Conservation (phyloP, 2,329 filamentous ascomycete genomes). For the Beauveria caledonica region DNA sequence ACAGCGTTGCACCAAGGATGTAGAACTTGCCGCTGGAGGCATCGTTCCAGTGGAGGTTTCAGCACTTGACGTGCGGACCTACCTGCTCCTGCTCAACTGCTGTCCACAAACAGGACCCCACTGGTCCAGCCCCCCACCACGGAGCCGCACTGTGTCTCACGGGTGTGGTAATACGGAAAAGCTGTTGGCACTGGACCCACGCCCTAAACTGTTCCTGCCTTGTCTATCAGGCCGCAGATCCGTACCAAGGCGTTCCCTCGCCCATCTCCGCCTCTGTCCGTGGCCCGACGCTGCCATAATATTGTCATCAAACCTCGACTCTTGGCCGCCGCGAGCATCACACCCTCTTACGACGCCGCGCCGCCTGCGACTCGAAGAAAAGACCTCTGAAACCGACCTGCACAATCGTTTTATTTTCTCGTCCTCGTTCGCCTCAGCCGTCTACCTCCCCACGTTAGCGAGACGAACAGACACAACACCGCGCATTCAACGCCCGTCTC, state of each 20-base stretch:
- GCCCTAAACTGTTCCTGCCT: conserved; percentile 9
- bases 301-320: conserved; percentile 9
- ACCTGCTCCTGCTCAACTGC: too few species aligned
- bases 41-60: neutral
- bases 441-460: neutral
- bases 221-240: conserved; percentile 12
- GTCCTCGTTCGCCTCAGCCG: neutral
- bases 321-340: conserved; percentile 7
- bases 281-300: conserved; percentile 9
- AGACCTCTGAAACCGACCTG: neutral
- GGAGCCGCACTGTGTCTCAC: neutral
- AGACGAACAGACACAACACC: neutral
- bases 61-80: neutral
- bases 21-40: neutral
- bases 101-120: neutral
- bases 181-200: conserved; percentile 1
- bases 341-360: conserved; percentile 8
- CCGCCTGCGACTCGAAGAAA: neutral
- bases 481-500: conserved; percentile 3
- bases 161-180: conserved; percentile 6
- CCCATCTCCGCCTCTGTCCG: conserved; percentile 8
- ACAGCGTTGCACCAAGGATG: neutral
- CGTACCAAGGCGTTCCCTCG: neutral
- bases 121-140: neutral
- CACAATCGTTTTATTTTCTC: conserved; percentile 1